phyloP scores from a whole-genome alignment of 2,329 filamentous ascomycete species.

The Mycosphaerelloides madeirae region DNA sequence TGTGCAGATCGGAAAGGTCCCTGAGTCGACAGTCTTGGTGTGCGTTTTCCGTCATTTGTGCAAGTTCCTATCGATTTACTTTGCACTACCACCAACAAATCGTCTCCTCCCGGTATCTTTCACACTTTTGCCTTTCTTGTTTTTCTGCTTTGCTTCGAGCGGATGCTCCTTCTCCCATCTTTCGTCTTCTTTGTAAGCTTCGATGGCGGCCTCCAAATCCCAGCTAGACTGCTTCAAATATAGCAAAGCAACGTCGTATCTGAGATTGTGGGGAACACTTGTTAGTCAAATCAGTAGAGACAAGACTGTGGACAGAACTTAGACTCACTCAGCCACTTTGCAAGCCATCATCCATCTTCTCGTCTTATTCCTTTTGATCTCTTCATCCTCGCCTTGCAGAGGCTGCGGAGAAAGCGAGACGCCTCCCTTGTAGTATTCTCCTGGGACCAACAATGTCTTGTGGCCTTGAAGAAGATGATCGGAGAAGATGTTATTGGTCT shows the following conservation, averaged over 20 bases:
- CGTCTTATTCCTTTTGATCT: constrained; percentile 64
- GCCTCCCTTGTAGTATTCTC: constrained; percentile 62
- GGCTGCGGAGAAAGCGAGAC: constrained; percentile 65
- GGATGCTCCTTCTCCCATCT: constrained; percentile 69
- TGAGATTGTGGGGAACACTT: constrained; percentile 37
- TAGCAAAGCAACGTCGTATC: constrained; percentile 65
- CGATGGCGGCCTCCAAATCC: constrained; percentile 60
- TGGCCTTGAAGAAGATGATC: constrained; percentile 68
- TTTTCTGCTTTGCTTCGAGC: constrained; percentile 44
- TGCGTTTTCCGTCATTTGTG: too few species aligned
- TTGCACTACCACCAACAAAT: constrained; percentile 28
- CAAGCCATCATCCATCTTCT: constrained; percentile 74
- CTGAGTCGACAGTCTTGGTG: too few species aligned
- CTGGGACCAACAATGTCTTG: constrained; percentile 66
- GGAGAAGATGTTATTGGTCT: constrained; percentile 63
- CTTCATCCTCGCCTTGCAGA: constrained; percentile 69
- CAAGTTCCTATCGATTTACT: too few species aligned
- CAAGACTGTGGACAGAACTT: background rate
- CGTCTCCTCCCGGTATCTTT: constrained; percentile 33
- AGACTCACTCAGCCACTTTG: constrained; percentile 67
- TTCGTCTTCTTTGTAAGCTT: constrained; percentile 65
- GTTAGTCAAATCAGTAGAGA: constrained; percentile 31
- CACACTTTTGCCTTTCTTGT: constrained; percentile 39
- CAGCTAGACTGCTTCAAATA: constrained; percentile 69
- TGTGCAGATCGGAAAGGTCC: too few species aligned